Base-by-base conservation (phyloP, 2,329 filamentous ascomycete genomes). In the Colletotrichum kahawae region DNA sequence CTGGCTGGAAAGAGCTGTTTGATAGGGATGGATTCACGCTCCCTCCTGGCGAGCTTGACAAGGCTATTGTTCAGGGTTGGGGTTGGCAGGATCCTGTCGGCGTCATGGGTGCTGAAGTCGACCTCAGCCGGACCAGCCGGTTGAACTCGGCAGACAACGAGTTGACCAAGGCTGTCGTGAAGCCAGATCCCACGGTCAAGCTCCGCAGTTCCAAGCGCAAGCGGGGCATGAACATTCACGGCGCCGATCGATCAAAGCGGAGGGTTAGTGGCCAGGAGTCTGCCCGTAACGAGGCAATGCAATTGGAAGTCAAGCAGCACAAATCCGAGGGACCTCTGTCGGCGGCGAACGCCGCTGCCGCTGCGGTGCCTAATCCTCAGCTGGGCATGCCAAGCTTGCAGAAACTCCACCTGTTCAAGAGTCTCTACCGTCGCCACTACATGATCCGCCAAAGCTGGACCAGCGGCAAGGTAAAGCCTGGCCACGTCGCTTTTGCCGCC, bases 391-490 rank as follows among this genome's bases (percentile, higher is more conserved):
- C 95, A 5, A 94, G 92, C 79, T 87, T 99, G 38, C 92, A 94
- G 60, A 94, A 93, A 79, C 90, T 98, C 74, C 97, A 98, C 83
- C 91, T 99, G 2, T 98, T 95, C 90, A 99, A 99, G 84, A 98
- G 96, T 0, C 90, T 99, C 7, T 99, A 98, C 82, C 95, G 96
- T 77, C 93, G 97, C 12, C 96, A 98, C 82, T 91, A 97, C 83
- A 93, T 97, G 84, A 97, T 99, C 77, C 93, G 95, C 62, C 93
- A 94, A 82, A 95, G 93, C 82, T 99, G 97, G 97, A 98, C 97
- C 85, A 94, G 92, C 76, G 94, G 95, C 67, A 92, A 93, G 76
- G 90, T 95, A 36, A 94, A 95, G 83, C 97, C 97, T 33, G 92
- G 94, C 60, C 97, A 99, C 80, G 93, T 99, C 74, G 97, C 97